Evolutionary conservation across 768 basidiomycete species (phyloP).

Genomic region (Rhodotorula sphaerocarpa): DNA sequence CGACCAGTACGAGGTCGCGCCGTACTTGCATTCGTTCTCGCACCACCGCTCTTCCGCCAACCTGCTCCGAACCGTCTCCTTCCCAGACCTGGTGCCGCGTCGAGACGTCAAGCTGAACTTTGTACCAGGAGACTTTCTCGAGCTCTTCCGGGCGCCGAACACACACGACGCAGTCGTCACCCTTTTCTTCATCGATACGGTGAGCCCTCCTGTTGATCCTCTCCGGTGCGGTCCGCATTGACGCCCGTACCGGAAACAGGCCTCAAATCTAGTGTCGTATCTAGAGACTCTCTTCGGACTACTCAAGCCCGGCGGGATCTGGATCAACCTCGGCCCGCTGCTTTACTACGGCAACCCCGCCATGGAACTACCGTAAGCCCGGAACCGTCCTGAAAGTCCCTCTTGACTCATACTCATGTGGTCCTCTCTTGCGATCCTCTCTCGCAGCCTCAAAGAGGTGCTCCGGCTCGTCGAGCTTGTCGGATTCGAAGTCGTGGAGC

Average conservation of each 20-base stretch:
- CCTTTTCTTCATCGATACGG: constrained; percentile 53
- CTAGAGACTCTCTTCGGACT: constrained; percentile 55
- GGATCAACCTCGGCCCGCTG: constrained; percentile 66
- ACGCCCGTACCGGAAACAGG: too few species aligned
- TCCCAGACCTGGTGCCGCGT: constrained; percentile 57
- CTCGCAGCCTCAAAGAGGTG: constrained; percentile 61
- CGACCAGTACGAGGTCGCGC: constrained; percentile 53
- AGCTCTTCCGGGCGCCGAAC: constrained; percentile 14
- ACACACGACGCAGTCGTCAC: constrained; percentile 60
- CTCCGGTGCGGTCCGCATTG: too few species aligned
- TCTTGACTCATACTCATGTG: too few species aligned
- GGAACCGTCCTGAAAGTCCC: too few species aligned
- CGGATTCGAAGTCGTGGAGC: constrained; percentile 49
- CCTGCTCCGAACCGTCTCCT: constrained; percentile 52
- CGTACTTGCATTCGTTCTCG: constrained; percentile 63
- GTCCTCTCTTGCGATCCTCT: too few species aligned
- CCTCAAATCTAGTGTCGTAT: constrained; percentile 18
- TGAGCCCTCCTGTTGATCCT: background rate
- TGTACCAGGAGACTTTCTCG: constrained; percentile 56
- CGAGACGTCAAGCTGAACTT: constrained; percentile 45
- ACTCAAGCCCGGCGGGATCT: constrained; percentile 57
- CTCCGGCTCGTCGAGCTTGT: constrained; percentile 50
- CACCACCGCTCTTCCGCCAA: constrained; percentile 53
- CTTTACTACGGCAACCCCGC: constrained; percentile 41
- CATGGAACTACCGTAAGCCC: constrained; percentile 31